phyloP scores from a whole-genome alignment of 129 eudicot genomes.

The carrot (Daucus carota) region DH1_v3.0 NC_030385.2:24415001-24415500 shows the following conservation, averaged over 20 bases:
- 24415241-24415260: neutral
- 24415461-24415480: slow-evolving; percentile 48
- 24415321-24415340: slow-evolving; percentile 86
- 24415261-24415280: neutral
- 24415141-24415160: slow-evolving; percentile 73
- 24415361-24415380: slow-evolving; percentile 1
- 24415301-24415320: slow-evolving; percentile 78
- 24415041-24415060: slow-evolving; percentile 21
- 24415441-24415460: neutral
- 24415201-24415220: neutral
- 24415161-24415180: slow-evolving; percentile 49
- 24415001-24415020: neutral
- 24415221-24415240: neutral
- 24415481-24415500: slow-evolving; percentile 85
- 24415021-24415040: neutral
- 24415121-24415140: slow-evolving; percentile 89
- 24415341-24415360: slow-evolving; percentile 80
- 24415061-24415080: slow-evolving; percentile 21
- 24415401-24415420: neutral
- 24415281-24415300: slow-evolving; percentile 35
- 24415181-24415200: slow-evolving; percentile 37
- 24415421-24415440: neutral
- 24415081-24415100: slow-evolving; percentile 89
- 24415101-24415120: slow-evolving; percentile 86
- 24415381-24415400: neutral